Evolutionary conservation across 768 basidiomycete genomes (phyloP).

Genomic region (Mycena floridula): DNA sequence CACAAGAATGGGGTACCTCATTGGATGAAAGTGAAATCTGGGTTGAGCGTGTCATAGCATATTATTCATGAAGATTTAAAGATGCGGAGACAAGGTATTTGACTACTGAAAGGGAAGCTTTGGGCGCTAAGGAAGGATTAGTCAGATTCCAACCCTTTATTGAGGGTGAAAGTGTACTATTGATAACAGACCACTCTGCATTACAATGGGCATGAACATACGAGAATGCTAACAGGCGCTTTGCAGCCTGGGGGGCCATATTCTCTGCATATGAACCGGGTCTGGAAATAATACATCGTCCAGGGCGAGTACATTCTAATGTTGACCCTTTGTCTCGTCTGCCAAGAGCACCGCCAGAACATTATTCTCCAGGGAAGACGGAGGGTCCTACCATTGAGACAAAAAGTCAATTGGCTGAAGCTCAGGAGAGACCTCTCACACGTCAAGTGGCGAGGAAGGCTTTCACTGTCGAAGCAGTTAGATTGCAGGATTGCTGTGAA

Average conservation of each 20-base stretch:
- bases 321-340: slow-evolving; percentile 6
- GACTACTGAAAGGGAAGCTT: slow-evolving; percentile 15
- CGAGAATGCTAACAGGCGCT: slow-evolving; percentile 6
- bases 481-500: too few species aligned
- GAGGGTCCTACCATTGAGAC: too few species aligned
- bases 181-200: slow-evolving; percentile 8
- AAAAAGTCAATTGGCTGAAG: too few species aligned
- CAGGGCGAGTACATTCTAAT: slow-evolving; percentile 3
- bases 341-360: background rate
- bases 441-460: too few species aligned
- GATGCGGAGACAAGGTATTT: slow-evolving; percentile 20
- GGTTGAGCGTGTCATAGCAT: too few species aligned
- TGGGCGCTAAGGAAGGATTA: too few species aligned
- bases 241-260: slow-evolving; percentile 18
- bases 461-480: too few species aligned
- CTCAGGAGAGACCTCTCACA: too few species aligned
- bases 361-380: too few species aligned
- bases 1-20: too few species aligned
- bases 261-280: slow-evolving; percentile 11
- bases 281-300: slow-evolving; percentile 3
- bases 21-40: too few species aligned
- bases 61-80: too few species aligned
- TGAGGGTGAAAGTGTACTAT: slow-evolving; percentile 18
- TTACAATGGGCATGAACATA: slow-evolving; percentile 8
- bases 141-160: slow-evolving; percentile 22